These are phyloP conservation scores for Cystobasidiaceae sp. DNA, from an alignment of 1,284 basidiomycete species.

Conservation along the genomic window DNA sequence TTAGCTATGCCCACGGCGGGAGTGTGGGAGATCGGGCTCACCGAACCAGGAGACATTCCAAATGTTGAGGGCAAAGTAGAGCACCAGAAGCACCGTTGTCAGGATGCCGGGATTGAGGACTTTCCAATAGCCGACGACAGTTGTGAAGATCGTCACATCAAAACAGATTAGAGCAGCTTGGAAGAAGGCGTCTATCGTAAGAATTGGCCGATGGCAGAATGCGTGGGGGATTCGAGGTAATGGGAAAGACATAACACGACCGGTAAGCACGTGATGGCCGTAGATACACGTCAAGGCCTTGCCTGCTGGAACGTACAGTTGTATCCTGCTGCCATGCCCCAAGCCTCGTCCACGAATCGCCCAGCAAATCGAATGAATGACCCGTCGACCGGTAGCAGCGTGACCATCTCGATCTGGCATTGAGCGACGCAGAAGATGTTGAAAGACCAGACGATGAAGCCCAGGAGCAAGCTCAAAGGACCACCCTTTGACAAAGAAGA, in stretches of 20 bases:
- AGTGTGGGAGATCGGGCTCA: background rate
- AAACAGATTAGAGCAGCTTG: slow-evolving; percentile 41
- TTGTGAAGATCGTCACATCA: slow-evolving; percentile 42
- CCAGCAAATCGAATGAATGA: slow-evolving; percentile 33
- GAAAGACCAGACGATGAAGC: slow-evolving; percentile 25
- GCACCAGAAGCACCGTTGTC: slow-evolving; percentile 36
- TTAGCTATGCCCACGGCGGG: background rate
- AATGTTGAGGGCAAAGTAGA: slow-evolving; percentile 37
- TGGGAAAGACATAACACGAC: slow-evolving; percentile 2
- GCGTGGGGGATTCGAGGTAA: slow-evolving; percentile 9
- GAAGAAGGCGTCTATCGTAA: slow-evolving; percentile 16
- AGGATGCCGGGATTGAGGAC: slow-evolving; percentile 39
- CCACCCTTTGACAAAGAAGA: slow-evolving; percentile 25
- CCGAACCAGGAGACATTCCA: slow-evolving; percentile 32
- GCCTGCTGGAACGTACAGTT: slow-evolving; percentile 33
- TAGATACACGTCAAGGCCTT: background rate
- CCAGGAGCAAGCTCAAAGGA: slow-evolving; percentile 24
- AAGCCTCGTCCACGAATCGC: slow-evolving; percentile 31
- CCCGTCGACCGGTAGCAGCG: slow-evolving; percentile 29
- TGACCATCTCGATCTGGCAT: slow-evolving; percentile 34
- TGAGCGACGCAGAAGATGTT: slow-evolving; percentile 29
- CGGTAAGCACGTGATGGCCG: background rate
- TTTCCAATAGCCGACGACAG: slow-evolving; percentile 39
- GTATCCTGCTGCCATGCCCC: slow-evolving; percentile 38
- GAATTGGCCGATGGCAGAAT: background rate